Base-by-base conservation (phyloP, 192 early-diverging fungal species). In the Coemansia sp. region DNA sequence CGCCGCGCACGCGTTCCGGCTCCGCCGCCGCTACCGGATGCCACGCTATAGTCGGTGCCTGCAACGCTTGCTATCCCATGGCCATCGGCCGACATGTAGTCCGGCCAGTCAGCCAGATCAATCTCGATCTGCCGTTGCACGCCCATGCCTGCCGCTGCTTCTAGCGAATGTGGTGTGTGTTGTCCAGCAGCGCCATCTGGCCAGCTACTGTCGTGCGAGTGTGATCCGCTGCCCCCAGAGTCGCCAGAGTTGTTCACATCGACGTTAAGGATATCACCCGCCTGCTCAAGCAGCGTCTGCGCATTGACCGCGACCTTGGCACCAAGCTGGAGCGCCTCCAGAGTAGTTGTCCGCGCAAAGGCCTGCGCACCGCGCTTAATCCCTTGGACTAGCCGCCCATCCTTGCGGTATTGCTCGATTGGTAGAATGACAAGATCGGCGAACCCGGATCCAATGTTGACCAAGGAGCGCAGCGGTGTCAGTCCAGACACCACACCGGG, bases 401-500 rank as follows among this genome's bases (percentile, higher is more conserved):
- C 97, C 63, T 89, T 87, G 48, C 88, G 86, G 67, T 96, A 99
- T 73, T 97, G 94, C 71, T 96, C 90, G 65, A 97, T 85, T 1
- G 97, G 97, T 59, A 99, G 75, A 1, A 95, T 75, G 7, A 99
- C 87, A 20, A 99, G 72, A 76, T 99, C 95, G 1, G 92, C 93
- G 25, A 99, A 84, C 8, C 97, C 97, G 6, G 86, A 85, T 9
- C 95, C 92, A 29, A 99, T 58, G 57, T 95, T 97, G 14, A 97
- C 94, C 35, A 96, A 59, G 13, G 97, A 92, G 22, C 90, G 84
- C 56, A 99, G 87, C 8, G 94, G 92, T 15, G 93, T 84, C 17
- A 99, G 85, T 10, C 97, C 95, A 13, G 91, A 92, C 7, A 95
- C 90, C 64, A 99, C 86, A 22, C 91, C 85, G 0, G 94, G 92